phyloP scores from a whole-genome alignment of 257 asterid genomes.

The Nicotiana undulata region DNA sequence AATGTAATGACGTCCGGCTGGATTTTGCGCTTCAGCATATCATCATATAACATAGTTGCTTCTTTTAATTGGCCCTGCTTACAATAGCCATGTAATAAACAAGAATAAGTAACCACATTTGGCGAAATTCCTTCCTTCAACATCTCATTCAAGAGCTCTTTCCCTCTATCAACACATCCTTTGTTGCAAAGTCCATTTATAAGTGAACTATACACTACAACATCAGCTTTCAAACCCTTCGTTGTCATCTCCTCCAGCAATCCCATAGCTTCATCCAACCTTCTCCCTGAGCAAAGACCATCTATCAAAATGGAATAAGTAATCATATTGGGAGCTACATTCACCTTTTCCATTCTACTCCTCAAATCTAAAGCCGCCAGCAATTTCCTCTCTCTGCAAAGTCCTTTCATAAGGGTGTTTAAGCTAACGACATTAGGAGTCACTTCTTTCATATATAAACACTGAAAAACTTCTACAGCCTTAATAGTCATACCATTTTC shows the following conservation, averaged over 20 bases:
- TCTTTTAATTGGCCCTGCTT: conserved; percentile 47
- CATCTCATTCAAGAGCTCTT: conserved; percentile 48
- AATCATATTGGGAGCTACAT: conserved; percentile 28
- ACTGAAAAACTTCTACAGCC: conserved; percentile 37
- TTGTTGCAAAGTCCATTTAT: conserved; percentile 40
- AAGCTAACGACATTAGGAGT: conserved; percentile 42
- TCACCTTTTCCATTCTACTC: conserved; percentile 44
- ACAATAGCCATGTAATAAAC: conserved; percentile 48
- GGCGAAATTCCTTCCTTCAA: conserved; percentile 47
- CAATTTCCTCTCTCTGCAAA: conserved; percentile 45
- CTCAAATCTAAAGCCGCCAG: conserved; percentile 39
- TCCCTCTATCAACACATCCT: conserved; percentile 45
- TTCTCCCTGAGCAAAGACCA: conserved; percentile 38
- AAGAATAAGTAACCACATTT: conserved; percentile 40
- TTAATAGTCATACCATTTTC: conserved; percentile 30
- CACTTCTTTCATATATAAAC: conserved; percentile 31
- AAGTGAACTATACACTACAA: conserved; percentile 31
- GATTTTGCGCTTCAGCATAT: conserved; percentile 44
- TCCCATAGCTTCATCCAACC: conserved; percentile 33
- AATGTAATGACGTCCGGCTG: conserved; percentile 53
- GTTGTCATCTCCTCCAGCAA: conserved; percentile 48
- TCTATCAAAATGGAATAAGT: conserved; percentile 45
- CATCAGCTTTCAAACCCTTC: conserved; percentile 43
- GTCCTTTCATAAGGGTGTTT: conserved; percentile 57
- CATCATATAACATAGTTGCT: conserved; percentile 39